A percentile compares a stretch with the other conserved stretches of the same genome.
These are phyloP conservation scores for Colletotrichum somersetense DNA, from an alignment of 2,329 filamentous ascomycete genomes.

Conservation along the genomic window DNA sequence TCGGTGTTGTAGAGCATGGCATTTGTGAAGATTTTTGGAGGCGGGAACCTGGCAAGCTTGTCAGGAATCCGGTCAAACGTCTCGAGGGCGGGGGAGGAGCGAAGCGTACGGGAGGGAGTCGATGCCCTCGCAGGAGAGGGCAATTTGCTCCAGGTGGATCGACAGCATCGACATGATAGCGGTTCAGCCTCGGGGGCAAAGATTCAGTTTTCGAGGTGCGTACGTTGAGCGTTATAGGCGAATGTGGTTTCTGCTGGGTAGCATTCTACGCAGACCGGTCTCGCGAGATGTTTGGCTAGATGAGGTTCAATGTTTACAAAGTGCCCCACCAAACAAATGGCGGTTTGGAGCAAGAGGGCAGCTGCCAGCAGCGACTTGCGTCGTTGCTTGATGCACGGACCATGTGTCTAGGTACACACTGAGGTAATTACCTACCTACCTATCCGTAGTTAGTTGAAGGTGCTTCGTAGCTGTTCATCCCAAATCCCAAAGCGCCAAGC, in stretches of 20 bases:
- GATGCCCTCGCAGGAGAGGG: constrained; percentile 81
- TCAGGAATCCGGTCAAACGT: constrained; percentile 2
- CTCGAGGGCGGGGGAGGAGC: constrained; percentile 21
- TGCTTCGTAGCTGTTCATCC: background rate
- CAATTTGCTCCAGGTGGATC: constrained; percentile 81
- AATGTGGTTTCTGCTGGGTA: background rate
- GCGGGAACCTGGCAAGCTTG: constrained; percentile 75
- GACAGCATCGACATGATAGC: constrained; percentile 74
- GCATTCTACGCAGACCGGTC: background rate
- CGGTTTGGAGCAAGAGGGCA: constrained; percentile 3
- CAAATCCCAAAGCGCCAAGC: background rate
- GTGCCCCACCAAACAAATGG: constrained; percentile 34
- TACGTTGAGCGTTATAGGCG: background rate
- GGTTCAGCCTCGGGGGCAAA: background rate
- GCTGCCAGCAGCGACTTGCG: background rate
- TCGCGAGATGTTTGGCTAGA: constrained; percentile 6
- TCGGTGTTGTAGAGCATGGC: constrained; percentile 89
- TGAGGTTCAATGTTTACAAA: constrained; percentile 36
- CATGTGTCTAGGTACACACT: background rate
- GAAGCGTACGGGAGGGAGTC: constrained; percentile 75
- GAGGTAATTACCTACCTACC: too few species aligned
- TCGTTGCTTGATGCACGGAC: constrained; percentile 24
- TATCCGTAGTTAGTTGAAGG: too few species aligned
- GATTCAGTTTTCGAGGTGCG: background rate
- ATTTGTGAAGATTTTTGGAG: constrained; percentile 95